Conservation (phyloP, 495 filamentous ascomycete species). For the Neurospora sp. region DNA sequence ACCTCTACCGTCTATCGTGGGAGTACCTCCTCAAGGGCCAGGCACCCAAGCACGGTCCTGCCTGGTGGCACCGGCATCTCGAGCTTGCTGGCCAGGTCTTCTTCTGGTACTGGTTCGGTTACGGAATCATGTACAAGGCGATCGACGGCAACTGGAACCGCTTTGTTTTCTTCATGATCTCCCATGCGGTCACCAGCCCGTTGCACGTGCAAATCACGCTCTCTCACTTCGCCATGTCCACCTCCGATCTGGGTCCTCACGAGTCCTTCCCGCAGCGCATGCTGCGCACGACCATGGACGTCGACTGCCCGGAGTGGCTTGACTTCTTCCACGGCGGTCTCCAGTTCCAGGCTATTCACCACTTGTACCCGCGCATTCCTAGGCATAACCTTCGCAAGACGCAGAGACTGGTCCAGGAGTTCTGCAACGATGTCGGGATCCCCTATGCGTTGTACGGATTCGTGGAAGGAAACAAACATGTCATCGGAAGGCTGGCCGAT, state of each 20-base stretch:
- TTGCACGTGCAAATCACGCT: conserved; percentile 94
- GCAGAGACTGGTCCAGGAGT: conserved; percentile 76
- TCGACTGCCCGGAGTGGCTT: conserved; percentile 90
- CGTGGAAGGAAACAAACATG: conserved; percentile 80
- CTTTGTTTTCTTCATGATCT: conserved; percentile 69
- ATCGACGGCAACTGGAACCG: conserved; percentile 63
- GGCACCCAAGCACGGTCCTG: conserved; percentile 70
- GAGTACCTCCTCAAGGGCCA: conserved; percentile 64
- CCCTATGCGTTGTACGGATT: conserved; percentile 94
- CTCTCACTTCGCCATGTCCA: conserved; percentile 95
- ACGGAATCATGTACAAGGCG: conserved; percentile 65
- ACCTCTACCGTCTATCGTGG: conserved; percentile 81
- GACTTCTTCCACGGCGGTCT: conserved; percentile 95
- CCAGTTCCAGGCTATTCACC: conserved; percentile 95
- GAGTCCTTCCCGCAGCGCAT: conserved; percentile 96
- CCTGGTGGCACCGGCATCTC: conserved; percentile 82
- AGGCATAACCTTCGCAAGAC: conserved; percentile 81
- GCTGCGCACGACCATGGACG: conserved; percentile 96
- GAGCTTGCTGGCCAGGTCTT: conserved; percentile 73
- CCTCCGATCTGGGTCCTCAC: conserved; percentile 71
- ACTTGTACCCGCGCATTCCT: conserved; percentile 89
- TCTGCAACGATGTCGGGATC: conserved; percentile 83
- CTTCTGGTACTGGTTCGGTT: conserved; percentile 95
- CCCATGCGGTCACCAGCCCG: conserved; percentile 77
- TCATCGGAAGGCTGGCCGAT: conserved; percentile 75